Percentiles rank a stretch among this genome's conserved stretches.
Conservation (phyloP, 108 stramenopile species). For the Mediolabrus comicus region DNA sequence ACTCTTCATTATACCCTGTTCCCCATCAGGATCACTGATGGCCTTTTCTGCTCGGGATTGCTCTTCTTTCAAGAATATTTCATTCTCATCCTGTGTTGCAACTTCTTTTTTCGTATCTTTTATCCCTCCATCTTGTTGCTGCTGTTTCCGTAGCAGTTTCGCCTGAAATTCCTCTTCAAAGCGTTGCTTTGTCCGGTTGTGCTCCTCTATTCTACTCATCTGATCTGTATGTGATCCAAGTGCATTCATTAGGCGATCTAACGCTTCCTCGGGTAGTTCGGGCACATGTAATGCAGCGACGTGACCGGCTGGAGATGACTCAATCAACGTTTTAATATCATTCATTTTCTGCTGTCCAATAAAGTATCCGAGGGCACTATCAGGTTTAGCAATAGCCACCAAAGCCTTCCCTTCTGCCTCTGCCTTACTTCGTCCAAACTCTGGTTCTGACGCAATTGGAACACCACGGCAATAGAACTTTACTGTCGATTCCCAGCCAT, state of each 20-base stretch:
- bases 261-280: neutral
- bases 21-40: neutral
- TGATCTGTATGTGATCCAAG: conserved; percentile 1
- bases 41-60: conserved; percentile 6
- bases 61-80: conserved; percentile 1
- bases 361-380: neutral
- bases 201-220: neutral
- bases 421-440: neutral
- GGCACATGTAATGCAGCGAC: conserved; percentile 1
- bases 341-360: conserved; percentile 6
- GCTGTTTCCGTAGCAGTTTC: neutral
- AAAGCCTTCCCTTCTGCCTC: conserved; percentile 2
- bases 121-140: neutral
- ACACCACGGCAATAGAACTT: conserved; percentile 2
- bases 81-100: neutral
- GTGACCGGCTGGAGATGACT: neutral
- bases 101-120: neutral
- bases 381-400: neutral
- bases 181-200: neutral
- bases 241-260: neutral
- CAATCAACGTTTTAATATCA: neutral
- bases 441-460: neutral
- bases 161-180: neutral
- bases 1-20: conserved; percentile 7
- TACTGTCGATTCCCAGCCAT: neutral